Evolutionary conservation across 2,329 filamentous ascomycete genomes (phyloP), one percentile per base, ranked within the genome.

Genomic region (Pezicula radicicola): DNA sequence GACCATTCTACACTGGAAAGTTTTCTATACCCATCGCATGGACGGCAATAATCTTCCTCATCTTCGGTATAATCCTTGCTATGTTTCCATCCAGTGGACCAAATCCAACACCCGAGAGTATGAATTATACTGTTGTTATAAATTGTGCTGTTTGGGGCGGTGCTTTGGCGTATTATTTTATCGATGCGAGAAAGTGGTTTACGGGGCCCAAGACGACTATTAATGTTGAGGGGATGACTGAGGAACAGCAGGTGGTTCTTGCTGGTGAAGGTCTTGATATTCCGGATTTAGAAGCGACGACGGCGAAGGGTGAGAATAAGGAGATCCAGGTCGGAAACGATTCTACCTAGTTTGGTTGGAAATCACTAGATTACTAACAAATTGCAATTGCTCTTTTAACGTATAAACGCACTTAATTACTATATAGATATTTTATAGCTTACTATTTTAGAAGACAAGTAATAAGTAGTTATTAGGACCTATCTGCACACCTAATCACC

Each of bases 101-200:
- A 27, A 68, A 76, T 58, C 80, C 81, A 1, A 72, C 69, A 7
- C 63, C 66, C 0, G 55, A 74, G 39, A 67, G 67, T 15, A 85
- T 85, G 82, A 86, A 85, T 59, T 85, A 85, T 61, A 84, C 81
- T 0, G 74, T 84, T 2, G 81, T 84, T 1, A 80, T 86, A 53
- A 84, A 84, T 55, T 72, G 72, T 33, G 75, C 75, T 4, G 75
- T 85, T 1, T 85, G 82, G 82, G 68, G 76, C 13, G 79, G 80
- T 1, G 73, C 76, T 0, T 63, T 83, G 58, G 46, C 70, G 1
- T 85, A 85, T 64, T 85, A 84, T 61, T 72, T 72, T 55, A 56
- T 80, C 25, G 74, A 79, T 67, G 81, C 80, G 6, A 70, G 74
- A 50, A 84, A 83, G 63, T 83, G 79, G 74, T 84, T 83, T 59